Conservation (phyloP, 768 basidiomycete species). For the Amanita subjunquillea region DNA sequence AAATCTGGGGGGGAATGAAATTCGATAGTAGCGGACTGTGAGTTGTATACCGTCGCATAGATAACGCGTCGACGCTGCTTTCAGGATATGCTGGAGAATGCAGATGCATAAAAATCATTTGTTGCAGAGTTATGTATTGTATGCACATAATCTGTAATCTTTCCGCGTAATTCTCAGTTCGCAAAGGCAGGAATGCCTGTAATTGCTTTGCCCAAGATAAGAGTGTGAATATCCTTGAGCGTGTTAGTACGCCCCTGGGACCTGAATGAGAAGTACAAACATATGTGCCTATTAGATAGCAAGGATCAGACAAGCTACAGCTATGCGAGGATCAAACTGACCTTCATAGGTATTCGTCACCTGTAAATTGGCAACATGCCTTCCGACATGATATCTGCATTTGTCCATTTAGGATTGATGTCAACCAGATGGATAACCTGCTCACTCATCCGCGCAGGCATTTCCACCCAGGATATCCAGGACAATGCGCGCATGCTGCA, state of each 20-base stretch:
- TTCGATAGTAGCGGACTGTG: constrained; percentile 81
- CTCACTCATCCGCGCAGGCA: constrained; percentile 86
- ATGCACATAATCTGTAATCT: background rate
- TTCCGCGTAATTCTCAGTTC: constrained; percentile 25
- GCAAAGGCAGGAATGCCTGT: constrained; percentile 85
- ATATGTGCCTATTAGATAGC: constrained; percentile 37
- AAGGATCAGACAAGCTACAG: background rate
- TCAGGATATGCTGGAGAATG: constrained; percentile 61
- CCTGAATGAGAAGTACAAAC: constrained; percentile 22
- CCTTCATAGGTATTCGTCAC: constrained; percentile 97
- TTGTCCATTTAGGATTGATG: background rate
- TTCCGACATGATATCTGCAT: constrained; percentile 79
- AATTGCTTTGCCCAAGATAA: constrained; percentile 89
- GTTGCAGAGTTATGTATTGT: background rate
- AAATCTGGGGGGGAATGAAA: constrained; percentile 52
- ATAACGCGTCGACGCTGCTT: background rate
- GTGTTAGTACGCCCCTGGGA: constrained; percentile 1
- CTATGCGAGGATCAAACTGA: constrained; percentile 14
- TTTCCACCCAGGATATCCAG: constrained; percentile 93
- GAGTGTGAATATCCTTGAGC: constrained; percentile 76
- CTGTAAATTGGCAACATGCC: constrained; percentile 91
- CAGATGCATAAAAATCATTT: constrained; percentile 28
- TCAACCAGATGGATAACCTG: constrained; percentile 9
- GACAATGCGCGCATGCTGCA: constrained; percentile 70
- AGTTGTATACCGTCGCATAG: constrained; percentile 13